Base-by-base conservation (phyloP, 2,329 filamentous ascomycete genomes). In the Diaporthe sp. region DNA sequence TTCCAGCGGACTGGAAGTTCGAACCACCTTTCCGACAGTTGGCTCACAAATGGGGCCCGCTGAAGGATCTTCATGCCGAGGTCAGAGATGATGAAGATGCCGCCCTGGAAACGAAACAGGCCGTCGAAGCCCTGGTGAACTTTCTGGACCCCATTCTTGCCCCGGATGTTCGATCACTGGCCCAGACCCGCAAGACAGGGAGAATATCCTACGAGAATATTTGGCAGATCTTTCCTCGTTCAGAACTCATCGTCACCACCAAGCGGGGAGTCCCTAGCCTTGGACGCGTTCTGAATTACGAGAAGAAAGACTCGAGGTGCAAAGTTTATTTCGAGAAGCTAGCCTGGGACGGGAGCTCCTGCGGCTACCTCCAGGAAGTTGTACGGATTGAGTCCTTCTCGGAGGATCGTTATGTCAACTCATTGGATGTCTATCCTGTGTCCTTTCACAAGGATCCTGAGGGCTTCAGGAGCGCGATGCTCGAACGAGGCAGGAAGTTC, bases 141-240 rank as follows among this genome's bases (percentile, higher is more conserved):
- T 64, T 64, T 13, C 58, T 64, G 25, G 58, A 30, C 15, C 40
- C 58, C 22, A 30, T 64, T 45, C 58, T 64, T 13, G 58, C 58
- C 38, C 40, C 58, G 9, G 30, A 10, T 45, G 40, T 64, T 25
- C 5, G 25, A 25, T 25, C 58, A 22, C 6, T 64, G 40, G 40
- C 25, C 2, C 13, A 33, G 4, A 33, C 58, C 58, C 40, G 40
- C 13, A 25, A 45, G 9, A 64, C 58, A 30, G 58, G 58, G 25
- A 30, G 22, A 40, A 30, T 45, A 8, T 64, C 58, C 40, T 64
- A 30, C 40, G 8, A 45, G 38, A 35, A 64, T 4, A n/a, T 64
- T 19, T 64, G 58, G 58, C 58, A 64, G 25, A 45, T 64, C 38
- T 45, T 64, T 30, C 58, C 58, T 15, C 40, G 38, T 45, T 64